Conservation (phyloP, 164 flowering plant species). For the Echeveria elegans region DNA sequence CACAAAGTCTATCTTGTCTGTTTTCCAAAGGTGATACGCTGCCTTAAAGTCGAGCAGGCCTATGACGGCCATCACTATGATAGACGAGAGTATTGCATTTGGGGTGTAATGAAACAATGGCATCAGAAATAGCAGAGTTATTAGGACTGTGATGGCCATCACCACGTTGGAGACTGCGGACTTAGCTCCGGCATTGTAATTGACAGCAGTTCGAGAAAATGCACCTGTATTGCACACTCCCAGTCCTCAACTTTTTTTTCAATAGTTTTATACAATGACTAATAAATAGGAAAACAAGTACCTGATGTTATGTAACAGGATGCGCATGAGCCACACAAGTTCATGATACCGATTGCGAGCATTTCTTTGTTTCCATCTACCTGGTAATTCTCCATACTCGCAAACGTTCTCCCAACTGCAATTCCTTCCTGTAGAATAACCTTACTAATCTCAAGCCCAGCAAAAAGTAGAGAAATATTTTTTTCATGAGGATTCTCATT, state of each 20-base stretch:
- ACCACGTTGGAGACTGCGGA: constrained; percentile 53
- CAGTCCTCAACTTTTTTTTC: too few species aligned
- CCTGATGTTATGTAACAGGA: constrained; percentile 69
- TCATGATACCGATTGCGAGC: constrained; percentile 70
- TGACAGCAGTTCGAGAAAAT: constrained; percentile 60
- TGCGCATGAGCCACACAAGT: constrained; percentile 60
- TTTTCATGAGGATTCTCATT: not conserved
- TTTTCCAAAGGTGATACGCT: constrained; percentile 41
- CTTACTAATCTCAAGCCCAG: not conserved
- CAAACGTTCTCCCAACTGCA: constrained; percentile 73
- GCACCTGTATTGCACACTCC: constrained; percentile 31
- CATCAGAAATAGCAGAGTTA: constrained; percentile 61
- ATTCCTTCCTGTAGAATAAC: constrained; percentile 46
- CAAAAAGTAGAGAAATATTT: not conserved
- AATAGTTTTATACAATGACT: not conserved
- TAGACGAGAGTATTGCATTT: constrained; percentile 47
- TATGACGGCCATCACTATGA: constrained; percentile 56
- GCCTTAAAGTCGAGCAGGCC: constrained; percentile 51
- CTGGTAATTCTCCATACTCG: constrained; percentile 53
- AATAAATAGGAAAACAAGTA: not conserved
- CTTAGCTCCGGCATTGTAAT: constrained; percentile 62
- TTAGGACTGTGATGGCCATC: constrained; percentile 48
- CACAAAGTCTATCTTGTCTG: constrained; percentile 58
- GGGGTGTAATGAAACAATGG: constrained; percentile 64
- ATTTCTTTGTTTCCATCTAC: constrained; percentile 76